Evolutionary conservation across 2,329 filamentous ascomycete genomes (phyloP), one percentile per base, ranked within the genome.

Genomic region (Fusarium sp.): DNA sequence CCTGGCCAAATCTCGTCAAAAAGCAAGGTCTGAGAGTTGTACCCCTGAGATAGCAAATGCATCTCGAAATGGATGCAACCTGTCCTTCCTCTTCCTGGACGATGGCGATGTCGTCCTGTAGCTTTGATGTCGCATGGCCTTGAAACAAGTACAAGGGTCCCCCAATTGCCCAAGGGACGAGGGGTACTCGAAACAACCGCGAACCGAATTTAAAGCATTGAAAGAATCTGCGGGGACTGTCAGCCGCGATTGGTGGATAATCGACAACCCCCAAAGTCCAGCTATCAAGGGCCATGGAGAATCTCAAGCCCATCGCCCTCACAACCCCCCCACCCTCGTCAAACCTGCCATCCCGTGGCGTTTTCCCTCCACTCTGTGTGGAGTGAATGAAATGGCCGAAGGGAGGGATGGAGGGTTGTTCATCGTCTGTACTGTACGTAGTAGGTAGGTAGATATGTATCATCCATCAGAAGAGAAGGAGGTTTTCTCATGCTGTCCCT

Each of bases 281-380:
- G 73, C 73, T 78, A 79, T 78, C 66, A 75, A 57, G 65, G n/a
- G 32, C 35, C 37, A 47, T 76, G 76, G 76, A 78, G 76, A 79
- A 79, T 79, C 68, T 65, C 65, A 71, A 60, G 61, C 74, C 76
- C 76, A 75, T 67, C 68, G 66, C 66, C 70, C 66, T 35, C 45
- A 64, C 63, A 47, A 40, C 60, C 30, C 64, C 61, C 65, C 63
- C 61, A 69, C 76, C 72, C 70, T 72, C 66, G 67, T 65, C 64
- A 43, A 74, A 57, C 40, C 47, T 45, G 59, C 50, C 57, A 45
- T 45, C 35, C 40, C 38, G 59, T 74, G 72, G 71, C 68, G 52
- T 60, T 43, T 56, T 50, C 30, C 62, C 43, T 54, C 45, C 63
- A 65, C 56, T 32, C 56, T 59, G 58, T n/a, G 43, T 64, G 58